Evolutionary conservation across 441 rosid species (phyloP), one percentile per base, ranked within the genome.

Genomic region (Viola pubescens): DNA sequence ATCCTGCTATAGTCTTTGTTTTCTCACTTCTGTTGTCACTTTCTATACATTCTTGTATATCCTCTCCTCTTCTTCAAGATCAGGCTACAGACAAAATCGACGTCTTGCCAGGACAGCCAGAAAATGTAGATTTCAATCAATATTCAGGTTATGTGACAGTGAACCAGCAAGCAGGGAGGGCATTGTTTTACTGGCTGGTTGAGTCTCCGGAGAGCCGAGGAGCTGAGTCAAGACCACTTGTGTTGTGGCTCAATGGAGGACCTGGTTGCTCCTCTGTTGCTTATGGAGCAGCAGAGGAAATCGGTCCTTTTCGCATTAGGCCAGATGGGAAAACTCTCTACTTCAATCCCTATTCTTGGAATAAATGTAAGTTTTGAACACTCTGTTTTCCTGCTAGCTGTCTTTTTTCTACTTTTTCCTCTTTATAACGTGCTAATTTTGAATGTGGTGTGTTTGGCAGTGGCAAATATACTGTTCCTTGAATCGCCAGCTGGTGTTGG

Each of bases 401-500:
- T 4, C 12, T 4, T 42, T 2, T 11, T 34, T 19, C 16, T 8
- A 5, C 10, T 34, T 3, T 34, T 13, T 6, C 44, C 13, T 7
- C 9, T 45, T 46, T 9, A 7, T 41, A 47, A 46, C 48, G 3
- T 55, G 41, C 65, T 10, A 52, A 12, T 57, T 13, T 40, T 26
- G 26, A 39, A 26, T 5, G 46, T 66, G 47, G 14, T 70, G 62
- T 13, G 43, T 60, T 53, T 56, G 50, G 61, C 79, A 94, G 96
- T 94, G 84, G 98, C 95, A 53, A 94, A 88, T 73, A 56, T 90
- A 78, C 75, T 89, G 16, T 94, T 94, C 70, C 92, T 94, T 54
- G 98, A 94, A 56, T 94, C 98, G 60, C 97, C 97, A 0, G 97
- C 95, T 55, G 98, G 98, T 66, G 97, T 94, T 67, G 98, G 98